Evolutionary conservation across 148 eudicot species (phyloP), one percentile per base, ranked within the genome.

Genomic region (Spergularia bocconei): DNA sequence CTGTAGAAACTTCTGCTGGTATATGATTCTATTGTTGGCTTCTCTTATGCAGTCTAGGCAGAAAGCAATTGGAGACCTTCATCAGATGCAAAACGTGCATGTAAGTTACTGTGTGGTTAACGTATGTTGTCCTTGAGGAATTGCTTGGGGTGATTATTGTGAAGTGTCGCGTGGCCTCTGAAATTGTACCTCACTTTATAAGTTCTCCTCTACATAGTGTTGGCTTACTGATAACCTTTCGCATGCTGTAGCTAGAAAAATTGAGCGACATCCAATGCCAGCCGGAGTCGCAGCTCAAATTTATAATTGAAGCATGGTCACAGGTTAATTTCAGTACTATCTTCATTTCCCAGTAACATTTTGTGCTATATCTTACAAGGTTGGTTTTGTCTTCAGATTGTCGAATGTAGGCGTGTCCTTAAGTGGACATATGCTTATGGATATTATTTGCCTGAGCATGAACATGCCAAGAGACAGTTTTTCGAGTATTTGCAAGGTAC

Each of bases 371-470:
- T 65, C 54, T 67, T 17, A 72, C 56, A 2, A 62, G 39, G 39
- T 69, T 63, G 64, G 6, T 65, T 70, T 70, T 87, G 74, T 9
- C 67, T 81, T 78, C 91, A 92, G 98, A 92, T 92, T 77, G 98
- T 92, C 71, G 98, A 92, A 86, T 92, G 98, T 73, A 88, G 98
- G 72, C 84, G 98, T 75, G 98, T 92, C 67, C 81, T 92, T 50
- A 92, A 92, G 73, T 92, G 98, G 98, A 92, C 98, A 48, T 92
- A 92, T 80, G 98, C 96, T 7, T 92, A 92, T 85, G 98, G 98
- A 67, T 92, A 79, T 84, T 92, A 92, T 84, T 80, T 92, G 72
- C 88, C 90, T 29, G 96, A 87, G 70, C 88, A 87, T 65, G 96
- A 92, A 80, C 87, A 76, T 68, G 91, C 87, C 38, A 92, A 87